Evolutionary conservation across 352 stramenopile species (phyloP), one percentile per base, ranked within the genome.

Genomic region (Phytophthora pisi): DNA sequence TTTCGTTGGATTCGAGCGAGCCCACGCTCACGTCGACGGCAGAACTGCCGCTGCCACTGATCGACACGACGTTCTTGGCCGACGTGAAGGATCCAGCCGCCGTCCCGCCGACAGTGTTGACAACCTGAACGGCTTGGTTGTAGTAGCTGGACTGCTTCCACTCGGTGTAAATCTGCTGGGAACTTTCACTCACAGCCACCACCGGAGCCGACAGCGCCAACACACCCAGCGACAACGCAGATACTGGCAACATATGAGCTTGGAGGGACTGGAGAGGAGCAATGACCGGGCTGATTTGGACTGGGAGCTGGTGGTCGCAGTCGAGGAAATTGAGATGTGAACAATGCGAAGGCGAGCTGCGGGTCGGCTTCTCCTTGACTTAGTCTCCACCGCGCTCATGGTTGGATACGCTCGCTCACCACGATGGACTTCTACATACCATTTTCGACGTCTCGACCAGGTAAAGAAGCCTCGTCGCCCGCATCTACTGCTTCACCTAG

Each of bases 61-160:
- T 61, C 6, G 61, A 74, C 36, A 18, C n/a, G 5, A 30, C 55
- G 30, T 16, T 67, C 61, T 70, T 74, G 56, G 31, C 63, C 24
- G 45, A 66, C 20, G 67, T 64, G 49, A 60, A 70, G 11, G 61
- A 66, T 15, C 52, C 67, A 16, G 62, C 38, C 0, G 61, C 61
- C 11, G 61, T 66, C 20, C 66, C 61, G n/a, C 66, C 66, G 36
- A 66, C 38, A 4, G 57, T 68, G 46, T 60, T 66, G 46, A 67
- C 64, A 68, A 80, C 65, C 49, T 78, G 53, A 23, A 61, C 54
- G 20, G 69, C 75, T 18, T 78, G 64, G 40, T 47, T 69, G 65
- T 80, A 82, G 68, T 80, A 74, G 13, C 51, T 65, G 18, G 72
- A 74, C 42, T 80, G 66, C 62, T 72, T 79, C 68, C 72, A 82